Base-by-base conservation (phyloP, 2,329 filamentous ascomycete species). In the Pseudodiploospora longispora region DNA sequence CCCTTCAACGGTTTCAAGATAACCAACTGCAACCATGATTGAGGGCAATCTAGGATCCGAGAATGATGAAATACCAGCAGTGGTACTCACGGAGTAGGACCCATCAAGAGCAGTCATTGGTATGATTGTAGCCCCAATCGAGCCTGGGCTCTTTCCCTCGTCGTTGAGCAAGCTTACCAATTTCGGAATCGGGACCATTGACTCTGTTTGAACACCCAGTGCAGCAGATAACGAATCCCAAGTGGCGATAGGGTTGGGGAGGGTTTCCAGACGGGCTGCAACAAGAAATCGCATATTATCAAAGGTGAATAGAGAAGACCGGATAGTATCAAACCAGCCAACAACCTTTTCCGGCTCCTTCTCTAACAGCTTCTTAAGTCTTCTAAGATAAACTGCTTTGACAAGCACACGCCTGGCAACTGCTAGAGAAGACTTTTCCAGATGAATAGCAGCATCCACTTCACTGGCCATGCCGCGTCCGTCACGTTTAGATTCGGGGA, bases 61-160 rank as follows among this genome's bases (percentile, higher is more conserved):
- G 58, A 85, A 90, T 0, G 83, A 87, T 27, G 78, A 75, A 10
- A 91, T 78, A 5, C 91, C 91, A 36, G 77, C 76, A 2, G 83
- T 75, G 8, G 85, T 85, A 55, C 87, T 81, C 47, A 90, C 78
- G 27, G 83, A 84, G 66, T 88, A 97, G 2, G 90, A 96, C 36
- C 87, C 94, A 67, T 98, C 93, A 41, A 96, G 84, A 1, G 89
- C 85, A 0, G 87, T 80, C 82, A 98, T 93, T 10, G 93, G 89
- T 27, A 97, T 78, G 43, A 98, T 77, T 52, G 87, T 84, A 30
- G 83, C 80, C 30, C 80, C 80, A 32, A 85, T 74, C 5, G 79
- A 77, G 10, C 93, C 93, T 0, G 90, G 85, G 6, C 78, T 79
- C 42, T 75, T 75, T 10, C 89, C 93, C 43, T 87, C 80, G 0